Evolutionary conservation across 768 basidiomycete genomes (phyloP), one percentile per base, ranked within the genome.

Genomic region (Boletus sp.): DNA sequence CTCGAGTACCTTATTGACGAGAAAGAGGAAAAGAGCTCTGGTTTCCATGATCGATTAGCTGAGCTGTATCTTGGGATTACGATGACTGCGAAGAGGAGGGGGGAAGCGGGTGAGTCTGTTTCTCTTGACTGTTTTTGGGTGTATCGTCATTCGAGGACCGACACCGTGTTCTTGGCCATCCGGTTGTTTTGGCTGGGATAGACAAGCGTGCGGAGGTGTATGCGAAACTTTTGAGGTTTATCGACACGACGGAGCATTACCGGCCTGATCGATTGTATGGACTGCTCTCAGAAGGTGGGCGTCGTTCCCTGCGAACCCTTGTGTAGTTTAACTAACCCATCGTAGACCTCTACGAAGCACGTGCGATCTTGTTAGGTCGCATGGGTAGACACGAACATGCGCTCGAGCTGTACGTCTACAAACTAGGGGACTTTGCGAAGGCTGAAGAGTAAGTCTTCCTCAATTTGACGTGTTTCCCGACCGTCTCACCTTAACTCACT

Each of bases 351-450:
- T 93, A 83, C 55, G 93, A 98, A 70, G 93, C 91, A 15, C 85
- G 93, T 39, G 97, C 97, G 0, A 85, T 98, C 54, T 79, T 99
- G 7, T 75, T 98, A 10, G 97, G 97, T 10, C 81, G 89, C 42
- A 78, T 98, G 56, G 93, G 90, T 2, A 84, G 91, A 50, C 96
- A 98, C 57, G 93, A 97, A 57, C 91, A 87, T 56, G 94, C 96
- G 1, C 80, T 98, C n/a, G 92, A 95, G 65, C 80, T 96, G 14
- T 99, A 98, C 67, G 93, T 95, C 7, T 88, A 98, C 65, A 83
- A 85, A 34, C 76, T 98, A 32, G 80, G 85, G 37, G 88, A 95
- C 64, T 93, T 87, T 67, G 56, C 72, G 27, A 93, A 93, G 57
- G 97, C 97, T 0, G 97, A 98, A 75, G 84, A 89, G 92, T 95